Conservation (phyloP, 1,284 basidiomycete species). For the Sporisorium iseilematis-ciliati region DNA sequence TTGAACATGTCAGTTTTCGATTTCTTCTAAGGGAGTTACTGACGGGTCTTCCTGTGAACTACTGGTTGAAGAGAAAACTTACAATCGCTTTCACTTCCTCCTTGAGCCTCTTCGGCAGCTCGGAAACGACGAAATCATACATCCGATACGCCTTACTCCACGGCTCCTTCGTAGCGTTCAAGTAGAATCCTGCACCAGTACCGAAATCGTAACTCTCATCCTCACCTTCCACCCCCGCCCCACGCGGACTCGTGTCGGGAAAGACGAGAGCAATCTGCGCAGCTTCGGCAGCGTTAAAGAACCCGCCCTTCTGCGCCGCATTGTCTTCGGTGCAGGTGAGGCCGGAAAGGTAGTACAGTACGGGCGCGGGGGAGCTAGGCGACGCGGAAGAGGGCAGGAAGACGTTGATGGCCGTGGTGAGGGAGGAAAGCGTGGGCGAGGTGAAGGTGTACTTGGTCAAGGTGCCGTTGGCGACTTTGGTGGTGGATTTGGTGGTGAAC, state of each 20-base stretch:
- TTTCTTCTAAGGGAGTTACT: too few species aligned
- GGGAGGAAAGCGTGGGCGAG: conserved; percentile 81
- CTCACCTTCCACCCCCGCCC: conserved; percentile 84
- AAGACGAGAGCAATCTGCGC: conserved; percentile 86
- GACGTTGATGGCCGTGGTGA: conserved; percentile 87
- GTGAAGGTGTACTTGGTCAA: conserved; percentile 63
- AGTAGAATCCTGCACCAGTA: conserved; percentile 67
- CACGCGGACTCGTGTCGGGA: conserved; percentile 94
- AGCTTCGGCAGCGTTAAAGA: conserved; percentile 60
- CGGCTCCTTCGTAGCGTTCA: conserved; percentile 65
- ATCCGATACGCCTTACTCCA: conserved; percentile 64
- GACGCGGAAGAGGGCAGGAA: conserved; percentile 81
- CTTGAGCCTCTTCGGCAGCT: conserved; percentile 54
- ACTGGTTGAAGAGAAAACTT: too few species aligned
- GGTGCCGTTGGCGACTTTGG: conserved; percentile 51
- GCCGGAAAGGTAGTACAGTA: conserved; percentile 88
- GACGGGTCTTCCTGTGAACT: too few species aligned
- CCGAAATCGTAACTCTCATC: conserved; percentile 82
- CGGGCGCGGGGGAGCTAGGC: conserved; percentile 75
- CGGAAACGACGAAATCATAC: conserved; percentile 61
- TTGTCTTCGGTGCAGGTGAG: conserved; percentile 97
- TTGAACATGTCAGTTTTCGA: too few species aligned
- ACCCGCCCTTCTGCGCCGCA: conserved; percentile 72
- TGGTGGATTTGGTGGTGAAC: conserved; percentile 38
- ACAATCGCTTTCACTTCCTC: conserved; percentile 46